These are phyloP conservation scores for Musa schizocarpa DNA, from an alignment of 176 grass and related monocot genomes.

Conservation along the genomic window DNA sequence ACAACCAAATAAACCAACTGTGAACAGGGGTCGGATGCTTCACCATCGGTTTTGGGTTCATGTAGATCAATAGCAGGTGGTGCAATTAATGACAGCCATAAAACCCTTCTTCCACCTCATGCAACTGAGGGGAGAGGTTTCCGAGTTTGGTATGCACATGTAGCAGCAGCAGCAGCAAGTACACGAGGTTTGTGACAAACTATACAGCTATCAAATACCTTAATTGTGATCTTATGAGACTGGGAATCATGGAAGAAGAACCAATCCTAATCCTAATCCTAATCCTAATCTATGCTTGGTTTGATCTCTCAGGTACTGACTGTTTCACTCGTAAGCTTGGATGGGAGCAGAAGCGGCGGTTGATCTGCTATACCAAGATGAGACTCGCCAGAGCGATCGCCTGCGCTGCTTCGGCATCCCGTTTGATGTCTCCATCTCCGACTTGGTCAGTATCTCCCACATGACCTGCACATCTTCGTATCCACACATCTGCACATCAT, in stretches of 20 bases:
- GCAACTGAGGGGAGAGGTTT: slow-evolving; percentile 15
- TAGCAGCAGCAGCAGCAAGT: too few relatives aligned
- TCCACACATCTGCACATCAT: slow-evolving; percentile 90
- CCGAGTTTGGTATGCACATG: not conserved
- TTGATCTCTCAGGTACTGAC: not conserved
- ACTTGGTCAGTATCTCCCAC: slow-evolving; percentile 76
- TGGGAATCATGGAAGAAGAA: not conserved
- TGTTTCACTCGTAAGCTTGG: not conserved
- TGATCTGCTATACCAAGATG: slow-evolving; percentile 38
- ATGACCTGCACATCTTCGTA: slow-evolving; percentile 96
- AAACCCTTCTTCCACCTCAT: slow-evolving; percentile 16
- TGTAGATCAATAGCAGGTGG: not conserved
- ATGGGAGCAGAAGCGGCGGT: not conserved
- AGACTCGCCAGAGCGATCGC: slow-evolving; percentile 51
- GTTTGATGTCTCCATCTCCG: slow-evolving; percentile 32
- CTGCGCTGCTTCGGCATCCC: slow-evolving; percentile 25
- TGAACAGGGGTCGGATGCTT: not conserved
- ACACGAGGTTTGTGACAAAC: not conserved
- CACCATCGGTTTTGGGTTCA: not conserved
- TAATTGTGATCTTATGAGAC: too few relatives aligned
- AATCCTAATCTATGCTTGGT: too few relatives aligned
- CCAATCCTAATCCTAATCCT: not conserved
- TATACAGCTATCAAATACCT: not conserved
- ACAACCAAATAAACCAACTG: not conserved
- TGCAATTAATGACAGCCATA: not conserved